Evolutionary conservation across 2,329 filamentous ascomycete genomes (phyloP), one percentile per base, ranked within the genome.

Genomic region (Didymellaceae sp.): DNA sequence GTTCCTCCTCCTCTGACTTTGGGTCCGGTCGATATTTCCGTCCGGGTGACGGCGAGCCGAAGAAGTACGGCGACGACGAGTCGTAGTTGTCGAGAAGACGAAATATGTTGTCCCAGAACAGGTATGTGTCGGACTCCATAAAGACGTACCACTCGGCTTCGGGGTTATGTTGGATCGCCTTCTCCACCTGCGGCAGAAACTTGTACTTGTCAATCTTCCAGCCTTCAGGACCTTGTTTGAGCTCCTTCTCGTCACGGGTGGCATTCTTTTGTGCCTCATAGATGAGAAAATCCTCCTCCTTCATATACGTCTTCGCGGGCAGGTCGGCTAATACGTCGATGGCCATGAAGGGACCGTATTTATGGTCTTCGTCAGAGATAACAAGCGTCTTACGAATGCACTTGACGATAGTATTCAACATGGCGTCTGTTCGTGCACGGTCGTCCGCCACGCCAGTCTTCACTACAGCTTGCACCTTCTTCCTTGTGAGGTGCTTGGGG

Each of bases 381-480:
- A 84, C 76, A 18, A 79, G 72, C 32, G 77, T 77, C 61, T 83
- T 69, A 13, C 77, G 76, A 45, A 82, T 74, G 66, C 81, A 84
- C 54, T 74, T 74, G 31, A 83, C 70, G 1, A 79, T 81, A 0
- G 79, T 82, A 17, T 75, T 59, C 32, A 83, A 65, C 44, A 80
- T 78, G 2, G 51, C 75, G 61, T 58, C 80, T 74, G 63, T 83
- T 78, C 17, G 76, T 65, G 4, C 79, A 77, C 4, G 82, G 72
- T 62, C 74, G 61, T 84, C 81, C 8, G 80, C 82, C 5, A 80
- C 78, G 22, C 82, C 81, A 2, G 81, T 82, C 50, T 81, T 79
- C 56, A 84, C 72, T 6, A 82, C 73, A 4, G 75, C 65, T 43
- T 77, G 74, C 14, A 76, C 58, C 14, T 67, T 48, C 11, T 37